Base-by-base conservation (phyloP, 129 eudicot species). In the Apium graveolens region DNA sequence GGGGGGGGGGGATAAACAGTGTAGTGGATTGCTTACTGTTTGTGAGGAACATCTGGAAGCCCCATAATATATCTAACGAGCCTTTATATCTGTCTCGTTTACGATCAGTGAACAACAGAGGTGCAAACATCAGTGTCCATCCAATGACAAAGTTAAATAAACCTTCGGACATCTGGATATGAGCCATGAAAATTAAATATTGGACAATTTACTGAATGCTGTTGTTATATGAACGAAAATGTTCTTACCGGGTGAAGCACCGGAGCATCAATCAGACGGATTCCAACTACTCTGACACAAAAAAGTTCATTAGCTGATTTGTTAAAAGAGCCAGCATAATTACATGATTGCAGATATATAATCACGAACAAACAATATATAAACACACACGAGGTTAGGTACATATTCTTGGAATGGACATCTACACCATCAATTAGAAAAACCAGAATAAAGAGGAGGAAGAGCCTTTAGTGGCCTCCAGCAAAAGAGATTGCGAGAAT, bases 41-140 rank as follows among this genome's bases (percentile, higher is more conserved):
- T 73, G 98, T 95, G 73, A 95, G 97, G 88, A 95, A 90, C 97
- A 90, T 91, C 78, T 95, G 98, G 82, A 90, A 81, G 70, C 97
- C 92, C 98, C 98, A 95, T 48, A 95, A 83, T 55, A 88, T 74
- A 70, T 91, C 97, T 46, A 91, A 87, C 29, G 98, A 95, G 39
- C 96, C 93, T 84, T 88, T 90, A 31, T 81, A 91, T 85, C 92
- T 83, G 88, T 87, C 91, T 87, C 96, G 83, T 79, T 80, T 84
- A 49, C 83, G 74, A 82, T 95, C 98, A 45, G 97, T 91, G 91
- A 85, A 95, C 37, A 95, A 88, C 85, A 91, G 79, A 44, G 97
- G 98, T 78, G 97, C 97, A 80, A 91, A 95, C 92, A 91, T 77
- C 83, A 95, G 79, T 20, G 98, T 95, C 97, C 98, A 95, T 17